Evolutionary conservation across 129 eudicot species (phyloP), one percentile per base, ranked within the genome.

Genomic region (Escallonia herrerae): DNA sequence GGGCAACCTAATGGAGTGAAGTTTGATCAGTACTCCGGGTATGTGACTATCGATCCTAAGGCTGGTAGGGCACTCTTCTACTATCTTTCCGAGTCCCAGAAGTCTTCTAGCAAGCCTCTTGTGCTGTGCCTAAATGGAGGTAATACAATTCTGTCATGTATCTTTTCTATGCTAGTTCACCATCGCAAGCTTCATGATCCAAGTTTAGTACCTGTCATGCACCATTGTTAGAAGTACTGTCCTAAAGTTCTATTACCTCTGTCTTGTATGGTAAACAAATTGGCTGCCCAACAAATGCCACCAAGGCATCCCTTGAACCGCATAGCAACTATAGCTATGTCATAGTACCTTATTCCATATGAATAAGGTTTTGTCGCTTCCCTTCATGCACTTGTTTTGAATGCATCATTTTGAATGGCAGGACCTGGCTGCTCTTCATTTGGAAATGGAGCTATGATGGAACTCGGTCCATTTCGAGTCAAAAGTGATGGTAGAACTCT

Each of bases 81-180:
- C 56, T 81, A 83, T 58, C 64, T 87, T 65, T 58, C 82, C 7
- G 87, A 81, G 75, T 69, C 87, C 6, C 71, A 14, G 8, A 67
- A 76, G 67, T 50, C 82, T 62, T 69, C 85, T 8, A 66, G 60
- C 53, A 79, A 79, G 65, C 86, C 89, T 69, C 85, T 88, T 41
- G 89, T 88, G 43, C 49, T 88, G 3, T 88, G 89, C 89, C 84
- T 82, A 12, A 84, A 88, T 64, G 89, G 96, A 84, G 96, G 95
- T 77, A 72, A 67, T 53, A 11, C 13, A 3, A 53, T 53, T 8
- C 49, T 45, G 49, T 5, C 7, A 45, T 45, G 6, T 45, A 5
- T 45, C 49, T 8, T 45, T 5, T 45, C 9, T 45, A 45, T 2
- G 9, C 2, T 5, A 45, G 7, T 5, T 5, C 49, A 45, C 9